These are phyloP conservation scores for Chlamydomonas schloesseri DNA, from an alignment of 139 green algal species.

Conservation along the genomic window DNA sequence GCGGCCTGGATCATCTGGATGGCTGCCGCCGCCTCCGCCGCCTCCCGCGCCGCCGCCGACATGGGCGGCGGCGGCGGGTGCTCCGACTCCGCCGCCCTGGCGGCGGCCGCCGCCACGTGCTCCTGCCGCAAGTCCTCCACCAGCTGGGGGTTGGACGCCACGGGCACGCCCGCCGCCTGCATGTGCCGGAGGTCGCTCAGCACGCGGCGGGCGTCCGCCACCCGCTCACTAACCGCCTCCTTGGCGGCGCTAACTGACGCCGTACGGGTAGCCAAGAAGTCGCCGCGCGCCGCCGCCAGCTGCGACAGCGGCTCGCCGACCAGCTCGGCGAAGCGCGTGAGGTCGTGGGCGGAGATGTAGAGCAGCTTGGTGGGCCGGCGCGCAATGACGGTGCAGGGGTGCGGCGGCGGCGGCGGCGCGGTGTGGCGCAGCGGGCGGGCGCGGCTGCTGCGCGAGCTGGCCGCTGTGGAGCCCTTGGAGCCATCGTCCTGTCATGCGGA, in stretches of 20 bases:
- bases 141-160: background rate
- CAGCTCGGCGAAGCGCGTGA: slow-evolving; percentile 34
- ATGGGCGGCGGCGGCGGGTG: background rate
- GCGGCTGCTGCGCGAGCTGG: background rate
- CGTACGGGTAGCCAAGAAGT: background rate
- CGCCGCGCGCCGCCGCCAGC: slow-evolving; percentile 10
- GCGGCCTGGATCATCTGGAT: background rate
- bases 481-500: background rate
- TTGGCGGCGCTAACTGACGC: background rate
- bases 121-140: background rate
- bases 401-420: background rate
- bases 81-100: background rate
- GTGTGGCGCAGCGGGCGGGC: background rate
- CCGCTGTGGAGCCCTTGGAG: background rate
- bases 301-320: slow-evolving; percentile 23
- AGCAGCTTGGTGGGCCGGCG: slow-evolving; percentile 31
- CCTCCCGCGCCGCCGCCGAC: background rate
- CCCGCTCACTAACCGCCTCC: slow-evolving; percentile 29
- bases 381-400: slow-evolving; percentile 37
- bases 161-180: background rate
- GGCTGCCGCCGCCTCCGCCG: too few relatives aligned
- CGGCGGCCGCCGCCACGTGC: background rate
- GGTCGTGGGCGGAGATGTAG: slow-evolving; percentile 37
- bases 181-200: background rate
- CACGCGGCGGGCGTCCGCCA: background rate